A percentile compares a stretch with the other conserved stretches of the same genome.
Evolutionary conservation across 345 rosid species (phyloP).

Genomic region (Toxicodendron radicans): DNA sequence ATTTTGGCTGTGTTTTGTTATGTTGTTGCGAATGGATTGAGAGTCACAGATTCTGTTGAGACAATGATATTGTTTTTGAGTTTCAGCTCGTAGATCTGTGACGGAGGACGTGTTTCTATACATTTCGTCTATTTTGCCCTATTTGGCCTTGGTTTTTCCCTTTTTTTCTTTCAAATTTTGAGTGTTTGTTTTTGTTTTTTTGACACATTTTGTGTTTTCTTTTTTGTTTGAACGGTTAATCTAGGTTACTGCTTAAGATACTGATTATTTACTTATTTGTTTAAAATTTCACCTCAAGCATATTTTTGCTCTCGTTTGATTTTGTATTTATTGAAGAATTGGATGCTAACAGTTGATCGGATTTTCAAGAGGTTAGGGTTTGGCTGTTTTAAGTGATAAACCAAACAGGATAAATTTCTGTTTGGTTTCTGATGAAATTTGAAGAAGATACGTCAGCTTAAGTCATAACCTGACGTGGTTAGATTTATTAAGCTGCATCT

Average conservation of each 20-base stretch:
- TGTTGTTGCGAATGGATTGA: slow-evolving; percentile 17
- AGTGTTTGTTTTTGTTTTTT: background rate
- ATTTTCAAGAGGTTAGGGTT: background rate
- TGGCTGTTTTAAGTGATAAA: background rate
- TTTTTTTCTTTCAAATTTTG: background rate
- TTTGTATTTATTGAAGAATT: background rate
- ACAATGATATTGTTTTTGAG: slow-evolving; percentile 5
- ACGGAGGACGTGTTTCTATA: slow-evolving; percentile 15
- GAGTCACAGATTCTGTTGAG: slow-evolving; percentile 9
- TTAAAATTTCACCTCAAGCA: background rate
- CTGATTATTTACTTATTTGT: background rate
- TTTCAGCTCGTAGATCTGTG: slow-evolving; percentile 38
- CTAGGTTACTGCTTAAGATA: background rate
- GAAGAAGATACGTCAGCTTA: background rate
- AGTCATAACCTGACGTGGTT: background rate
- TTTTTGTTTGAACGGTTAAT: background rate
- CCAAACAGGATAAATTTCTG: background rate
- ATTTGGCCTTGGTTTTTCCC: background rate
- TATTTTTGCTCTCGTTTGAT: background rate
- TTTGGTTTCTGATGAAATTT: background rate
- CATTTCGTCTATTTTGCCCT: background rate
- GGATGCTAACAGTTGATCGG: background rate
- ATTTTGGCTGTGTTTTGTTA: slow-evolving; percentile 6
- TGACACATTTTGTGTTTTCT: background rate
- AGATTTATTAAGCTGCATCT: background rate